These are phyloP conservation scores for Podospora didyma DNA, from an alignment of 495 filamentous ascomycete genomes.

Conservation along the genomic window DNA sequence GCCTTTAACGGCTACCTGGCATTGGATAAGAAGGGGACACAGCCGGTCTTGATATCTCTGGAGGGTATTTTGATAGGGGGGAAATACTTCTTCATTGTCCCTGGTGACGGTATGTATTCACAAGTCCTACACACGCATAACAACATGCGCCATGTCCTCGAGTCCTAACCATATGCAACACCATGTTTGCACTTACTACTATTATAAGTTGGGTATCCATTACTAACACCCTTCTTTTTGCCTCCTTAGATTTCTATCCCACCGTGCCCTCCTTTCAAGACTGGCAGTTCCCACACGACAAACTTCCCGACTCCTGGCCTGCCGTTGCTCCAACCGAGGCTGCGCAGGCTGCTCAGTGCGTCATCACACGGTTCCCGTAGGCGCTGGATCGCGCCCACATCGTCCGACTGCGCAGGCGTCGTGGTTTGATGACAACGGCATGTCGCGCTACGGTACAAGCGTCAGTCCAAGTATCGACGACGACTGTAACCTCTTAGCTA, in stretches of 20 bases:
- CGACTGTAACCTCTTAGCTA: background rate
- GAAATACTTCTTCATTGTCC: conserved; percentile 2
- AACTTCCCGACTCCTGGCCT: background rate
- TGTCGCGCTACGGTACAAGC: background rate
- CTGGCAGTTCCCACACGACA: conserved; percentile 1
- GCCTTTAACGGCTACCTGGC: conserved; percentile 1
- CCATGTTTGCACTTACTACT: background rate
- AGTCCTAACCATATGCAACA: background rate
- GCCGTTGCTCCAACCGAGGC: background rate
- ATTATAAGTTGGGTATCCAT: background rate
- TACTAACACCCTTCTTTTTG: background rate
- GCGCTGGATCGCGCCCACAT: background rate
- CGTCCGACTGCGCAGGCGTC: background rate
- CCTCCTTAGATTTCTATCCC: background rate
- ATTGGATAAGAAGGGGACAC: background rate
- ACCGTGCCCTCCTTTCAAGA: conserved; percentile 1
- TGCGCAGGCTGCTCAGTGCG: background rate
- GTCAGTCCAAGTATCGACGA: background rate
- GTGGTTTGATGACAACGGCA: background rate
- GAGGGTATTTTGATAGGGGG: conserved; percentile 1
- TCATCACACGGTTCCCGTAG: background rate
- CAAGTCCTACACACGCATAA: background rate
- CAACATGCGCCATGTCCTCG: background rate
- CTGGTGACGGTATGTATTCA: background rate
- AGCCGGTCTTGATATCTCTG: background rate